Percentiles rank a stretch among this genome's conserved stretches.
Conservation (phyloP, 2,329 filamentous ascomycete genomes). For the Talaromyces sp. region DNA sequence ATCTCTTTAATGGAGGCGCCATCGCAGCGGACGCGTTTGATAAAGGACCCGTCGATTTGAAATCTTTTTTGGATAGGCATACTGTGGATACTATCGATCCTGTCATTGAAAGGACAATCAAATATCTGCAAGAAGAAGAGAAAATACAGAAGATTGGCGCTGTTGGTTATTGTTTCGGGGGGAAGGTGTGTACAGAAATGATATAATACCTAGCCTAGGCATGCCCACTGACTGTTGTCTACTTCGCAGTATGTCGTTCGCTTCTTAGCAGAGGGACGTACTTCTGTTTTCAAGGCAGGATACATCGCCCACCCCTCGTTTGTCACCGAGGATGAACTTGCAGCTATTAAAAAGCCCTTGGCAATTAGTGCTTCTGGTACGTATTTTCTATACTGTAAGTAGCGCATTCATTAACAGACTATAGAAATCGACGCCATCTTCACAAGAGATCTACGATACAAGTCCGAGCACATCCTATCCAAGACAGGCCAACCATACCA, state of each 20-base stretch:
- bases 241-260: conserved; percentile 62
- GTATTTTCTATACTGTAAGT: neutral
- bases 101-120: conserved; percentile 50
- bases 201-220: neutral
- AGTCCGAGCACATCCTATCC: conserved; percentile 61
- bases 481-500: conserved; percentile 64
- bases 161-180: conserved; percentile 74
- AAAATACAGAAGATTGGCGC: conserved; percentile 60
- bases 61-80: conserved; percentile 49
- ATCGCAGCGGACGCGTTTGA: conserved; percentile 52
- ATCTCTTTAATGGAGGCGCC: conserved; percentile 67
- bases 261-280: conserved; percentile 57
- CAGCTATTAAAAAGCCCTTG: conserved; percentile 63
- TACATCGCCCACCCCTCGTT: conserved; percentile 76
- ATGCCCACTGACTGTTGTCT: neutral
- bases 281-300: conserved; percentile 59
- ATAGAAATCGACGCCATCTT: conserved; percentile 65
- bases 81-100: conserved; percentile 53
- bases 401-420: neutral
- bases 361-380: conserved; percentile 59
- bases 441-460: conserved; percentile 60
- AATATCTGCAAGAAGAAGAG: conserved; percentile 56
- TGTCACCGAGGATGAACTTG: conserved; percentile 64
- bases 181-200: conserved; percentile 50
- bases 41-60: conserved; percentile 49